Evolutionary conservation across 805 yeast genomes (phyloP).

Genomic region (Kodamaea nitidulidarum): DNA sequence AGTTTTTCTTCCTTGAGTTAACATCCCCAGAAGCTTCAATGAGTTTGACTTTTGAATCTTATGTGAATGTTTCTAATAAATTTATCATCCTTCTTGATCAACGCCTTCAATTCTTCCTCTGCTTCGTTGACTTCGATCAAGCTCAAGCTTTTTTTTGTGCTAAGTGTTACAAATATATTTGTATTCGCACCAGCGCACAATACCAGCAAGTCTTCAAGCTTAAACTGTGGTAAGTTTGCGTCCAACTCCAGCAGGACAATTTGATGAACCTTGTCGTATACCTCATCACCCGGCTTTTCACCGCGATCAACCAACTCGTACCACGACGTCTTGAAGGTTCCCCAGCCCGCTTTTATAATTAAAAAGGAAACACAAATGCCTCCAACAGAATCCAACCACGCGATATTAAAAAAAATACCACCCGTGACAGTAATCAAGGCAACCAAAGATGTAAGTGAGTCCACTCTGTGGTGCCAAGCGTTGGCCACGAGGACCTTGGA

Average conservation of each 20-base stretch:
- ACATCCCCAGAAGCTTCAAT: no score
- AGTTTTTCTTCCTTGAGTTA: no score
- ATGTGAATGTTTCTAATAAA: slow-evolving; percentile 42
- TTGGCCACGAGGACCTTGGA: slow-evolving; percentile 91
- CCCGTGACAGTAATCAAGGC: slow-evolving; percentile 85
- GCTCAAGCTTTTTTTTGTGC: slow-evolving; percentile 29
- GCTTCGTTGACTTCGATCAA: slow-evolving; percentile 26
- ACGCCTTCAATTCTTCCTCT: slow-evolving; percentile 29
- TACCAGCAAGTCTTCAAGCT: slow-evolving; percentile 41
- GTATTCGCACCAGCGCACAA: slow-evolving; percentile 59
- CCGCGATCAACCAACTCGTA: slow-evolving; percentile 78
- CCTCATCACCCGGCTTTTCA: slow-evolving; percentile 45
- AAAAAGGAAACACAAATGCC: slow-evolving; percentile 81
- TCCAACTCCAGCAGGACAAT: slow-evolving; percentile 33
- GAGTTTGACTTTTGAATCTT: slow-evolving; percentile 22
- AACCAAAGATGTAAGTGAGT: slow-evolving; percentile 85
- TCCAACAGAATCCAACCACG: slow-evolving; percentile 90
- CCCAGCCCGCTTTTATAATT: slow-evolving; percentile 79
- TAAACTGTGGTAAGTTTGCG: slow-evolving; percentile 24
- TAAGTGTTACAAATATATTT: slow-evolving; percentile 30
- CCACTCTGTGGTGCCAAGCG: slow-evolving; percentile 99
- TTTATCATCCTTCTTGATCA: slow-evolving; percentile 36
- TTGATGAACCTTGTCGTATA: slow-evolving; percentile 41
- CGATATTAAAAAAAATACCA: slow-evolving; percentile 71
- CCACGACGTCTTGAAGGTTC: slow-evolving; percentile 65